Evolutionary conservation across 768 basidiomycete species (phyloP).

Genomic region (Chalciporus piperatus): DNA sequence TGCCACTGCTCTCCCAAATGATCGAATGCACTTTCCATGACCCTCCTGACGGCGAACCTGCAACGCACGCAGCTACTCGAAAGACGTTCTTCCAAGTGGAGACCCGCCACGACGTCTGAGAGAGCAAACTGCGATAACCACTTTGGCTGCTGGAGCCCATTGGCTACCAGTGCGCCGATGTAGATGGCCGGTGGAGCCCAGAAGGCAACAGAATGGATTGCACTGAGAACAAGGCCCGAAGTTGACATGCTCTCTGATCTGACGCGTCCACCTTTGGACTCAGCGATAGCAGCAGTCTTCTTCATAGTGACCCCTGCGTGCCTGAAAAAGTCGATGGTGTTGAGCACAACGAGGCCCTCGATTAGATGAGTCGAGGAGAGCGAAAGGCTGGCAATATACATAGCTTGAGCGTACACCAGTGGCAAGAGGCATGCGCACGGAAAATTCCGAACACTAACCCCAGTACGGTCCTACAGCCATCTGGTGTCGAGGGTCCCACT

Average conservation of each 20-base stretch:
- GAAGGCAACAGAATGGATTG: conserved; percentile 11
- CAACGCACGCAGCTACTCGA: conserved; percentile 16
- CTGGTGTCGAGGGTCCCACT: too few relatives aligned
- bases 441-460: too few relatives aligned
- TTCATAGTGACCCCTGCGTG: not conserved
- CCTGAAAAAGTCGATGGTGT: conserved; percentile 4
- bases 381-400: conserved; percentile 6
- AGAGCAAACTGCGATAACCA: conserved; percentile 24
- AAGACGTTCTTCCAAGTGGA: conserved; percentile 6
- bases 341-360: conserved; percentile 6
- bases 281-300: not conserved
- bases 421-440: too few relatives aligned
- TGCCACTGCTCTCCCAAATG: conserved; percentile 24
- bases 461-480: too few relatives aligned
- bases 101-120: conserved; percentile 3
- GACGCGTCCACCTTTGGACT: conserved; percentile 15
- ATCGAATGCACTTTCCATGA: not conserved
- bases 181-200: conserved; percentile 20
- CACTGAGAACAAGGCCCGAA: conserved; percentile 18
- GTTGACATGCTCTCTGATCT: conserved; percentile 5
- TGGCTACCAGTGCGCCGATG: conserved; percentile 16
- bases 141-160: conserved; percentile 23
- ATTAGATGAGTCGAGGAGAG: conserved; percentile 5
- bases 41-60: not conserved
- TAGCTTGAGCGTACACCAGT: not conserved